phyloP scores from a whole-genome alignment of 2,329 filamentous ascomycete genomes.

The Laburnicola sp. region DNA sequence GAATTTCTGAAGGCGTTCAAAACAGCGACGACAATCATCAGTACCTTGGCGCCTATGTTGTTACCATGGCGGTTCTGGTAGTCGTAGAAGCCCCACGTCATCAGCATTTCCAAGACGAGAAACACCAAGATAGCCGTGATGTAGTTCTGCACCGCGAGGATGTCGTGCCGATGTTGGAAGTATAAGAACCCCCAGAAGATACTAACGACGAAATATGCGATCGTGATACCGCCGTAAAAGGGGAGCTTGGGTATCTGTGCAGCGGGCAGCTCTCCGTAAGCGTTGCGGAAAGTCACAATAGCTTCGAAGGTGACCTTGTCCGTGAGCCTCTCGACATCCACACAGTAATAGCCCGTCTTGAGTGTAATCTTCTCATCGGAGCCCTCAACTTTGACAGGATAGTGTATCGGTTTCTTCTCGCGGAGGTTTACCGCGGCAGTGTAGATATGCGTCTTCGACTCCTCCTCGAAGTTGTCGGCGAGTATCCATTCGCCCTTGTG shows the following conservation, averaged over 20 bases:
- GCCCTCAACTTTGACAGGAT: slow-evolving; percentile 63
- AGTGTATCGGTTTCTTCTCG: slow-evolving; percentile 72
- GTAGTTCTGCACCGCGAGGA: slow-evolving; percentile 96
- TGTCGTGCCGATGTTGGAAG: slow-evolving; percentile 90
- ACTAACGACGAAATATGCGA: slow-evolving; percentile 86
- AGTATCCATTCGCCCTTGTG: slow-evolving; percentile 85
- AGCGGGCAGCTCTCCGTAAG: slow-evolving; percentile 92
- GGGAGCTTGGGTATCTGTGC: slow-evolving; percentile 96
- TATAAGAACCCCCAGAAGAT: slow-evolving; percentile 94
- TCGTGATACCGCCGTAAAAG: slow-evolving; percentile 93
- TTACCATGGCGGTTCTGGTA: slow-evolving; percentile 89
- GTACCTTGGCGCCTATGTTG: slow-evolving; percentile 77
- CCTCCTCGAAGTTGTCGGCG: slow-evolving; percentile 70
- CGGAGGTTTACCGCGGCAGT: slow-evolving; percentile 83
- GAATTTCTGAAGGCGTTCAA: slow-evolving; percentile 94
- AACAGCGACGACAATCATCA: slow-evolving; percentile 89
- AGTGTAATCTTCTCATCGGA: slow-evolving; percentile 30
- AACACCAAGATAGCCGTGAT: slow-evolving; percentile 97
- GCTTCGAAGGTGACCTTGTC: slow-evolving; percentile 70
- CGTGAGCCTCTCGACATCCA: slow-evolving; percentile 74
- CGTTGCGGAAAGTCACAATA: slow-evolving; percentile 89
- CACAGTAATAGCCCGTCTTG: slow-evolving; percentile 95
- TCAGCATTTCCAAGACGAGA: slow-evolving; percentile 91
- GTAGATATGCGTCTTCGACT: slow-evolving; percentile 71
- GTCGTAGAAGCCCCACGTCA: slow-evolving; percentile 99